Conservation (phyloP, 352 stramenopile species). For the Pythium periplocum region DNA sequence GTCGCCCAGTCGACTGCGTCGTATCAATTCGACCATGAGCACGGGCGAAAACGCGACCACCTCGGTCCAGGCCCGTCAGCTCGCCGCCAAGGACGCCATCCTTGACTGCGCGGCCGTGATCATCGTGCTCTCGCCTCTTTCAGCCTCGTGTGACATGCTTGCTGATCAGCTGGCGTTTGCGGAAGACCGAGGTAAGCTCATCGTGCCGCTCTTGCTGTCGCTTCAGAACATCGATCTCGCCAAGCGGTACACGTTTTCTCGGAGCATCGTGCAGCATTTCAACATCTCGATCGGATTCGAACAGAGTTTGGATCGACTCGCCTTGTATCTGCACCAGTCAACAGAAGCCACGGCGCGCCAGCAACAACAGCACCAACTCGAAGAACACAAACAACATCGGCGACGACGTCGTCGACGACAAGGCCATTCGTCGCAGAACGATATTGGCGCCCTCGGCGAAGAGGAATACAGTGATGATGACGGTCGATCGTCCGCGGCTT, state of each 20-base stretch:
- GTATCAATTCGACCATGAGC: slow-evolving; percentile 13
- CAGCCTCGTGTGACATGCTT: slow-evolving; percentile 61
- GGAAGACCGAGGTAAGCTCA: slow-evolving; percentile 67
- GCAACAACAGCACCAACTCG: slow-evolving; percentile 16
- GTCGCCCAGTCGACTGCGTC: neutral
- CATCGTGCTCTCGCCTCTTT: slow-evolving; percentile 63
- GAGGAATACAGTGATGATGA: slow-evolving; percentile 8
- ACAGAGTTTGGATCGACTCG: slow-evolving; percentile 61
- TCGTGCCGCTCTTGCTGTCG: slow-evolving; percentile 71
- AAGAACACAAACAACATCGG: slow-evolving; percentile 10
- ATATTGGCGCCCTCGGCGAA: slow-evolving; percentile 6
- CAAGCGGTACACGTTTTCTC: slow-evolving; percentile 78
- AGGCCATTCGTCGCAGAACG: slow-evolving; percentile 1
- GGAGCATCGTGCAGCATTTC: slow-evolving; percentile 72
- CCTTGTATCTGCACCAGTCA: slow-evolving; percentile 22
- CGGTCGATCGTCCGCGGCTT: slow-evolving; percentile 11
- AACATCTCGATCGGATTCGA: slow-evolving; percentile 73
- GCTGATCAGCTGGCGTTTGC: slow-evolving; percentile 77
- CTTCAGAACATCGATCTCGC: slow-evolving; percentile 65
- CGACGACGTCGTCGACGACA: slow-evolving; percentile 4
- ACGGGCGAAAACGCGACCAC: slow-evolving; percentile 16
- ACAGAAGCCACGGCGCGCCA: slow-evolving; percentile 15
- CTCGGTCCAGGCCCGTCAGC: slow-evolving; percentile 51
- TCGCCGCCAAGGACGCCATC: slow-evolving; percentile 74
- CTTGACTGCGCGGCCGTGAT: slow-evolving; percentile 60